phyloP scores from a whole-genome alignment of 352 stramenopile species.

The Globisporangium nagaii region DNA sequence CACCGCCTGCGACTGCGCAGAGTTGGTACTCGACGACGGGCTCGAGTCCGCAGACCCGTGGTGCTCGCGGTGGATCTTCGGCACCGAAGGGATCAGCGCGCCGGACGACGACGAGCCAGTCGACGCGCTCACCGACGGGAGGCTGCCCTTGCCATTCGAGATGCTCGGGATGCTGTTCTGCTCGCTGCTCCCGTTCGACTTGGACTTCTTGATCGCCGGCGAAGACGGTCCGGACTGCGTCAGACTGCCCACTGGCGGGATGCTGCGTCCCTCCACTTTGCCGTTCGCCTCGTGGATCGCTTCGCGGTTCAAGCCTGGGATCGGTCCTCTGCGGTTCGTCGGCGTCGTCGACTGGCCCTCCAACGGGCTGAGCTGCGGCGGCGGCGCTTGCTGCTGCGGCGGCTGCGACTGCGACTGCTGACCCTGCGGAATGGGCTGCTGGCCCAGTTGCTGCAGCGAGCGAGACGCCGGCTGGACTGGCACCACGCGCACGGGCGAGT shows the following conservation, averaged over 20 bases:
- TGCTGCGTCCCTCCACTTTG: conserved; percentile 30
- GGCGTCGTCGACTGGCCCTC: conserved; percentile 50
- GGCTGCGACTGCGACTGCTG: conserved; percentile 14
- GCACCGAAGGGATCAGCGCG: conserved; percentile 34
- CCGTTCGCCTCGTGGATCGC: conserved; percentile 41
- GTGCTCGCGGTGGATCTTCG: conserved; percentile 60
- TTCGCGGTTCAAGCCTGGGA: conserved; percentile 63
- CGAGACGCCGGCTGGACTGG: conserved; percentile 66
- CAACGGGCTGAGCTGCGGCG: conserved; percentile 50
- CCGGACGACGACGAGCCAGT: conserved; percentile 12
- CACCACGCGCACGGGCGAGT: conserved; percentile 61
- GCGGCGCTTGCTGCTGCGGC: conserved; percentile 21
- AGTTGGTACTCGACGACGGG: conserved; percentile 31
- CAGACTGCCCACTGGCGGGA: conserved; percentile 19
- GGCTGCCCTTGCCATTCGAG: conserved; percentile 55
- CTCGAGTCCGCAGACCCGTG: conserved; percentile 52
- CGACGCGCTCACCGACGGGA: conserved; percentile 37
- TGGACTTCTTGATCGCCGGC: conserved; percentile 74
- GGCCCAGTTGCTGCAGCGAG: conserved; percentile 58
- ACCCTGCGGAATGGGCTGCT: conserved; percentile 38
- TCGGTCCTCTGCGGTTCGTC: conserved; percentile 43
- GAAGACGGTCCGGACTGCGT: conserved; percentile 37
- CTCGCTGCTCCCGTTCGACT: conserved; percentile 43
- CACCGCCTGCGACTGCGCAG: conserved; percentile 13
- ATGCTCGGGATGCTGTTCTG: conserved; percentile 53